Conservation (phyloP, 2,329 filamentous ascomycete species). For the Ceratocystis lukuohia region DNA sequence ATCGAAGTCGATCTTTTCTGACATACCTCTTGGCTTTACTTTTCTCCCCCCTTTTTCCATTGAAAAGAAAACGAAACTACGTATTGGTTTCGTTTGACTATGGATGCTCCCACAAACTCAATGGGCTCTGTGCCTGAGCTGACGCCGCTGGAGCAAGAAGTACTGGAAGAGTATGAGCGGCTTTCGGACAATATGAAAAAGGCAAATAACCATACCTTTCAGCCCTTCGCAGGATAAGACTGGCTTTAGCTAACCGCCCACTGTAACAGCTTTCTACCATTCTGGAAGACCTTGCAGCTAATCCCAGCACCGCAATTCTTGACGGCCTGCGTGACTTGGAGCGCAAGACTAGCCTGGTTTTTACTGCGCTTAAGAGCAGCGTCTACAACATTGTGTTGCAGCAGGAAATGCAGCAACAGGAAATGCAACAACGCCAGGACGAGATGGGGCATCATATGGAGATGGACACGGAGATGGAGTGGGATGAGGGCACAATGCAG, state of each 20-base stretch:
- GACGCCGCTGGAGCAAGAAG: constrained; percentile 76
- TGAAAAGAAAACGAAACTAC: neutral
- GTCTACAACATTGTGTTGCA: constrained; percentile 98
- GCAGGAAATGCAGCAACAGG: constrained; percentile 56
- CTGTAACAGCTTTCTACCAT: constrained; percentile 41
- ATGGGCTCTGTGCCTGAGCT: constrained; percentile 40
- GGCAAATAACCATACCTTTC: constrained; percentile 34
- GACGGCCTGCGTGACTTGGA: constrained; percentile 80
- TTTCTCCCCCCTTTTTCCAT: neutral
- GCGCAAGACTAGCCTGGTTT: constrained; percentile 86
- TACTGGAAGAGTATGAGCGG: constrained; percentile 84
- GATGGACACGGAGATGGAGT: constrained; percentile 17
- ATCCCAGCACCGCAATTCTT: constrained; percentile 67
- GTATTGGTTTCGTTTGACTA: neutral
- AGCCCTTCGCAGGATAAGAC: constrained; percentile 1
- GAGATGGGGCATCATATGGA: constrained; percentile 22
- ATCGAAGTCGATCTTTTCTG: neutral
- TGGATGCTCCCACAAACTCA: constrained; percentile 14
- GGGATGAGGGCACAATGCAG: constrained; percentile 17
- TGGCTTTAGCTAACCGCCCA: neutral
- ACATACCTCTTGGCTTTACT: neutral
- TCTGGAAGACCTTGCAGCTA: constrained; percentile 50
- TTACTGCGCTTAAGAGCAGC: constrained; percentile 91
- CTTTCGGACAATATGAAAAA: constrained; percentile 84
- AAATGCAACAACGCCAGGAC: constrained; percentile 22